Percentiles rank a stretch among this genome's conserved stretches.
phyloP scores from a whole-genome alignment of 139 green algal genomes.

The Pseudopediastrum boryanum region DNA sequence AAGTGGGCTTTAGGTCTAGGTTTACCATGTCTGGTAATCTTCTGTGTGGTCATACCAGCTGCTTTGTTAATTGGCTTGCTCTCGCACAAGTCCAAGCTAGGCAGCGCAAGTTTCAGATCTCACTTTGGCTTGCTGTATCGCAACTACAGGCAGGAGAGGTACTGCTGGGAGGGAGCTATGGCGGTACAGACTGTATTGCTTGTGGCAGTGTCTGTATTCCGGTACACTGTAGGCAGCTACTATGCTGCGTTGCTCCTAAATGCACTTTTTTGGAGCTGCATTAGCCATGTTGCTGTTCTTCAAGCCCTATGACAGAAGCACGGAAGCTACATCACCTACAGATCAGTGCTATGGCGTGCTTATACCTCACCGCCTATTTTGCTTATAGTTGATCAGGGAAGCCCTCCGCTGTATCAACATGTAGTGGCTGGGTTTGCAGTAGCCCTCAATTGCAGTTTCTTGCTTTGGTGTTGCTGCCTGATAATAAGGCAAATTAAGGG shows the following conservation, averaged over 20 bases:
- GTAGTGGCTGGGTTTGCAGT: neutral
- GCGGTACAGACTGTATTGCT: conserved; percentile 1
- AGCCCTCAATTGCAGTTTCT: neutral
- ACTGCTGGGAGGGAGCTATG: neutral
- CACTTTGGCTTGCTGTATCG: conserved; percentile 12
- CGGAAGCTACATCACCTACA: neutral
- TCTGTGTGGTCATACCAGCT: neutral
- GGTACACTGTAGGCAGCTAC: neutral
- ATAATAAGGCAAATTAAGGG: too few relatives aligned
- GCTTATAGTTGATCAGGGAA: neutral
- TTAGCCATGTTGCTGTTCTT: conserved; percentile 4
- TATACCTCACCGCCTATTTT: neutral
- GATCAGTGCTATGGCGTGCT: neutral
- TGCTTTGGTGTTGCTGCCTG: neutral
- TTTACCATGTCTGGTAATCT: neutral
- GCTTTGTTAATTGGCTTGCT: neutral
- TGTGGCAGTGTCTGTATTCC: conserved; percentile 13
- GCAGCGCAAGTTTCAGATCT: neutral
- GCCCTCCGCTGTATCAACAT: neutral
- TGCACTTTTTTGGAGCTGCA: neutral
- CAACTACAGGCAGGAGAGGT: neutral
- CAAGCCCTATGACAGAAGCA: neutral
- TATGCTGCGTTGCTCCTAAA: conserved; percentile 2
- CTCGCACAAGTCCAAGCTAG: neutral
- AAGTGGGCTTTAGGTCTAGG: neutral